Evolutionary conservation across 2,329 filamentous ascomycete genomes (phyloP).

Genomic region (Clonostachys rosea): DNA sequence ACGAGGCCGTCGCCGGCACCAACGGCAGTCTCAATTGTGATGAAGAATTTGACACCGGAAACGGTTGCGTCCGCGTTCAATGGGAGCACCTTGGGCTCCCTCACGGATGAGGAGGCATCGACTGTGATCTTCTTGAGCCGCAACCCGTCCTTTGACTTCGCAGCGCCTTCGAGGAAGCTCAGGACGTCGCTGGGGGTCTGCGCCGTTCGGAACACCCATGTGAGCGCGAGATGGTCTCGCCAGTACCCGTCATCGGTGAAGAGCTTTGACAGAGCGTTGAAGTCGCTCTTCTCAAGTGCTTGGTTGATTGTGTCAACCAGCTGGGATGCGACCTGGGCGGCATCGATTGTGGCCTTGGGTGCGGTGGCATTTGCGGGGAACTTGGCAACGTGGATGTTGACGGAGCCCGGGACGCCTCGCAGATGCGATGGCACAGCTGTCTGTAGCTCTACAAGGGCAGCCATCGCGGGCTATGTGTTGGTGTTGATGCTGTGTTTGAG

Average conservation of each 20-base stretch:
- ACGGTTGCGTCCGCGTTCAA: constrained; percentile 46
- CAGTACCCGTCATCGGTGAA: constrained; percentile 37
- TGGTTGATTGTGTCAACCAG: constrained; percentile 34
- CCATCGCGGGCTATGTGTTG: no score
- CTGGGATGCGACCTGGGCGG: constrained; percentile 25
- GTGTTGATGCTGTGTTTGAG: no score
- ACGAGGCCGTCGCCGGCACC: constrained; percentile 54
- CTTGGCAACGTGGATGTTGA: constrained; percentile 43
- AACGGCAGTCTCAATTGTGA: constrained; percentile 45
- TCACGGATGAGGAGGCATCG: constrained; percentile 37
- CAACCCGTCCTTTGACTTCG: constrained; percentile 25
- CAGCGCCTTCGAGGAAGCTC: constrained; percentile 25
- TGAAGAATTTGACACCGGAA: constrained; percentile 51
- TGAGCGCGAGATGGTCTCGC: constrained; percentile 47
- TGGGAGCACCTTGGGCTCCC: constrained; percentile 32
- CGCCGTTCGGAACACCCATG: constrained; percentile 44
- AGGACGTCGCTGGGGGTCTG: constrained; percentile 26
- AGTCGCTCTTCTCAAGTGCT: constrained; percentile 26
- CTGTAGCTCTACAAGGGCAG: no score
- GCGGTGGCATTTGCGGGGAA: constrained; percentile 25
- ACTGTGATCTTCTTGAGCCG: constrained; percentile 39
- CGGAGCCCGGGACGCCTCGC: constrained; percentile 39
- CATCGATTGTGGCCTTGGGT: constrained; percentile 20
- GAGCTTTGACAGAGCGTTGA: constrained; percentile 23
- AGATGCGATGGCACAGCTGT: constrained; percentile 13